These are phyloP conservation scores for Pichia eremophila DNA, from an alignment of 805 yeast species.

Conservation along the genomic window DNA sequence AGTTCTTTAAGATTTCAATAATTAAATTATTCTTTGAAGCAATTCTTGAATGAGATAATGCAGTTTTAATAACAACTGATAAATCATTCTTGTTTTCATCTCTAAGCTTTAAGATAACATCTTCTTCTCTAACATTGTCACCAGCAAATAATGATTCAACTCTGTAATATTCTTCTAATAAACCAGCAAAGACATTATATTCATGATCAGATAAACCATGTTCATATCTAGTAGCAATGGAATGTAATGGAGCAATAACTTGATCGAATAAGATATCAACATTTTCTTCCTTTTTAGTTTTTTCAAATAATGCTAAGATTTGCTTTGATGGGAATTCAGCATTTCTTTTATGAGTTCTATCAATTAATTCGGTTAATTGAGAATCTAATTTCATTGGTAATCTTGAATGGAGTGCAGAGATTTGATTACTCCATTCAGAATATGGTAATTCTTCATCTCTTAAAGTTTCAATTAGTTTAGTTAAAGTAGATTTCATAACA, in stretches of 20 bases:
- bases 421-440: constrained; percentile 80
- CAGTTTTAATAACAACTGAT: constrained; percentile 58
- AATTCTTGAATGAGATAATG: constrained; percentile 85
- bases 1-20: constrained; percentile 73
- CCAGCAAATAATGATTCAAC: constrained; percentile 77
- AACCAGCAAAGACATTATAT: constrained; percentile 57
- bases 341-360: constrained; percentile 51
- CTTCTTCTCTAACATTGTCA: constrained; percentile 72
- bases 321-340: constrained; percentile 94
- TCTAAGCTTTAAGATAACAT: constrained; percentile 76
- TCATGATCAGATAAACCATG: constrained; percentile 82
- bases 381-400: constrained; percentile 71
- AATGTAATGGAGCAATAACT: constrained; percentile 64
- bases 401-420: constrained; percentile 88
- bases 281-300: constrained; percentile 39
- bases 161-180: constrained; percentile 63
- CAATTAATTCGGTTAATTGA: constrained; percentile 53
- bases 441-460: constrained; percentile 79
- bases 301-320: constrained; percentile 60
- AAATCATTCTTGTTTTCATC: constrained; percentile 78
- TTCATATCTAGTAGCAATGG: constrained; percentile 59
- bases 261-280: constrained; percentile 42
- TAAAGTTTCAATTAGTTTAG: constrained; percentile 61
- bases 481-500: constrained; percentile 76
- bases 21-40: constrained; percentile 88